Base-by-base conservation (phyloP, 2,329 filamentous ascomycete genomes). In the Fusarium ramigenum region DNA sequence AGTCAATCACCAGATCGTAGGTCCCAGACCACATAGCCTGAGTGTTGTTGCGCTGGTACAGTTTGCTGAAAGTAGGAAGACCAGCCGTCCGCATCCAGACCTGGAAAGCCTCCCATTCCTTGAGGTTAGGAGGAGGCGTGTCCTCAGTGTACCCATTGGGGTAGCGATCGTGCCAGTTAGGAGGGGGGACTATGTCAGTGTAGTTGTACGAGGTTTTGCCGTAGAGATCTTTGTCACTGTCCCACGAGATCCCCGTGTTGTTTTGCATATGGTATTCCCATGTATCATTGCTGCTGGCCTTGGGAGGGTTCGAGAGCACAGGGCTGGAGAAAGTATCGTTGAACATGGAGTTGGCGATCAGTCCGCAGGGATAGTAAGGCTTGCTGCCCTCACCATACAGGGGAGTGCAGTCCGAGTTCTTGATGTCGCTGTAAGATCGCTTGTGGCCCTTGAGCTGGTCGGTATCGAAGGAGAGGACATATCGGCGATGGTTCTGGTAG, bases 81-180 rank as follows among this genome's bases (percentile, higher is more conserved):
- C 96, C 96, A 30, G 96, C 96, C 4, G 97, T 97, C 77, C 96
- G 91, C 96, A 99, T 99, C 96, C 96, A 99, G 28, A 98, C 95
- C 84, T 98, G 95, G 82, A 99, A 97, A 47, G 91, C 90, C 81
- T 97, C 93, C 84, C 94, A 92, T 1, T 90, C 84, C 71, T 92
- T 87, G 23, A 98, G 82, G 76, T 96, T 84, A 0, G 95, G 94
- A 28, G 94, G 91, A 4, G 88, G 89, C 58, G 88, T 87, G 2
- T 88, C 83, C 0, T 85, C 81, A 7, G 88, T 91, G 79, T 97
- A 97, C 69, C 88, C 89, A 42, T 92, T 80, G 11, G 91, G 92
- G 75, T 92, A 97, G 65, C 90, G 88, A 18, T 87, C 79, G 23
- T 84, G 80, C 96, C 96, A 99, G 82, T 98, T 97, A 8, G 93